phyloP scores from a whole-genome alignment of 1,139 yeast species.

The Tardiomyces digboiensis region DNA sequence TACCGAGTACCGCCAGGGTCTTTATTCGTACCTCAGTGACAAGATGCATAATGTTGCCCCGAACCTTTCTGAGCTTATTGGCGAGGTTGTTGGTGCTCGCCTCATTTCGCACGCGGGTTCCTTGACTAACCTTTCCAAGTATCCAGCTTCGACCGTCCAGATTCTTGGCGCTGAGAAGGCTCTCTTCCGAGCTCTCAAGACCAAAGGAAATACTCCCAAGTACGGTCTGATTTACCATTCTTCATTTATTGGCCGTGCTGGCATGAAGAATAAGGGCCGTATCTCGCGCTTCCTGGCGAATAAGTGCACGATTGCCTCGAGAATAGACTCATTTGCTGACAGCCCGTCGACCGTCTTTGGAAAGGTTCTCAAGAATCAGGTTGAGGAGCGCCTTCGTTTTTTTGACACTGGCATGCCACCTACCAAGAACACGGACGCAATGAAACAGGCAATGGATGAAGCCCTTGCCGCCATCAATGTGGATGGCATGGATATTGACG shows the following conservation, averaged over 20 bases:
- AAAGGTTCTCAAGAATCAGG: conserved; percentile 85
- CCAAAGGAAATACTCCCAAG: conserved; percentile 97
- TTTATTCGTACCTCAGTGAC: conserved; percentile 80
- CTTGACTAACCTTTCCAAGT: conserved; percentile 88
- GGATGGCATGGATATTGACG: conserved; percentile 40
- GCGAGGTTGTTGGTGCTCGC: conserved; percentile 98
- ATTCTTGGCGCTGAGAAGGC: conserved; percentile 99
- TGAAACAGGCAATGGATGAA: conserved; percentile 78
- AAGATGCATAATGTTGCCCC: conserved; percentile 99
- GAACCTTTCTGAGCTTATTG: conserved; percentile 90
- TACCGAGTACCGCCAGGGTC: conserved; percentile 84
- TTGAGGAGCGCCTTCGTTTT: conserved; percentile 93
- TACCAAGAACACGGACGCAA: conserved; percentile 92
- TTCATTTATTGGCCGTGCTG: conserved; percentile 92
- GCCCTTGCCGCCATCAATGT: conserved; percentile 41
- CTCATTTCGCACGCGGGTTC: conserved; percentile 98
- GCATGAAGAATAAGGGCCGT: conserved; percentile 97
- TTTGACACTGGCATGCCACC: conserved; percentile 97
- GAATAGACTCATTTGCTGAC: conserved; percentile 86
- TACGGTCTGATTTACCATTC: conserved; percentile 97
- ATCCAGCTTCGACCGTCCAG: conserved; percentile 98
- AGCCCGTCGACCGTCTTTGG: conserved; percentile 65
- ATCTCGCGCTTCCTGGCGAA: conserved; percentile 97
- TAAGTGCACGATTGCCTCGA: conserved; percentile 97
- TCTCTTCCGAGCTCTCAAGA: conserved; percentile 93